These are phyloP conservation scores for Sechiopsis laciniata DNA, from an alignment of 306 rosid species.

Conservation along the genomic window DNA sequence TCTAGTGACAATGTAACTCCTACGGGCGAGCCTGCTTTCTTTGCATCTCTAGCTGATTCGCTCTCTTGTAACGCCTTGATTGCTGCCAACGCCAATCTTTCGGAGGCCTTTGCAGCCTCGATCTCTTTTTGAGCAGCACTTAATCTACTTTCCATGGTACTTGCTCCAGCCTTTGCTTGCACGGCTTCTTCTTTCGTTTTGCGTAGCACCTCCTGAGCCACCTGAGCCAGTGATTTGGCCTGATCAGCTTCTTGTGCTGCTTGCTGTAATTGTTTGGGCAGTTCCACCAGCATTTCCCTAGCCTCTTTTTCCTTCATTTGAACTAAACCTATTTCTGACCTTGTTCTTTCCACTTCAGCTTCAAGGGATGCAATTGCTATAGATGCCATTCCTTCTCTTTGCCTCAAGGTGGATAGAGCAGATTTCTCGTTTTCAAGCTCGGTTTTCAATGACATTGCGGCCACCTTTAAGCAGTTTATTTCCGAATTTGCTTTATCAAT, in stretches of 20 bases:
- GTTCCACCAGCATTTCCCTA: slow-evolving; percentile 60
- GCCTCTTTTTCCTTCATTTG: slow-evolving; percentile 95
- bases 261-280: slow-evolving; percentile 73
- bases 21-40: slow-evolving; percentile 43
- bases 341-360: slow-evolving; percentile 74
- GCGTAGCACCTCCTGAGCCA: slow-evolving; percentile 61
- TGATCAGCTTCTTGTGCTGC: slow-evolving; percentile 79
- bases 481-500: slow-evolving; percentile 84
- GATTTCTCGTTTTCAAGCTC: slow-evolving; percentile 84
- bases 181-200: slow-evolving; percentile 73
- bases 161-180: slow-evolving; percentile 90
- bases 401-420: slow-evolving; percentile 53
- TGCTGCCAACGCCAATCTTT: slow-evolving; percentile 77
- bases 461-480: slow-evolving; percentile 75
- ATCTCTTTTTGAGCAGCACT: slow-evolving; percentile 86
- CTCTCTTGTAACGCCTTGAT: slow-evolving; percentile 93
- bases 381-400: slow-evolving; percentile 97
- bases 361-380: slow-evolving; percentile 83
- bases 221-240: slow-evolving; percentile 69
- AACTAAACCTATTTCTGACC: slow-evolving; percentile 74
- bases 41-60: slow-evolving; percentile 50
- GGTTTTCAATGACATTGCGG: slow-evolving; percentile 61
- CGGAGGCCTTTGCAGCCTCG: slow-evolving; percentile 95
- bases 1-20: slow-evolving; percentile 79
- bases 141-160: slow-evolving; percentile 78